Evolutionary conservation across 768 basidiomycete genomes (phyloP).

Genomic region (Lactarius deliciosus): DNA sequence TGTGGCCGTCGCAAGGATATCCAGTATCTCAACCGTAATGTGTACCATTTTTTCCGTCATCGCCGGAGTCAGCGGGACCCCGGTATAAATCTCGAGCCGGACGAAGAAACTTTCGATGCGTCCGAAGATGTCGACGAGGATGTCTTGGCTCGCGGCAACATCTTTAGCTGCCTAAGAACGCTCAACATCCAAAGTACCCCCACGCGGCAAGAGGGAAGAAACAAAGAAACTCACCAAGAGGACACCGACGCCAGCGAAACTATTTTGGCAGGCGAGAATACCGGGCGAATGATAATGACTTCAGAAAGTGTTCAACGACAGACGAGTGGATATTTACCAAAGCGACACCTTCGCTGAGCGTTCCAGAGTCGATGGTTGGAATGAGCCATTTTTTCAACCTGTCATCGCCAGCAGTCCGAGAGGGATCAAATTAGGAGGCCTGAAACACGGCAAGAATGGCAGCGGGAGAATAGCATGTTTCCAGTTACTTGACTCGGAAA

Average conservation of each 20-base stretch:
- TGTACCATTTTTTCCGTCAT: background rate
- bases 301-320: background rate
- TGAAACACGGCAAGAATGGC: background rate
- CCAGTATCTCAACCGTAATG: no score
- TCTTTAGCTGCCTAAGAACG: background rate
- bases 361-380: background rate
- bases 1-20: background rate
- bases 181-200: background rate
- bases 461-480: background rate
- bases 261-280: background rate
- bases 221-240: background rate
- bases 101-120: background rate
- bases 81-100: background rate
- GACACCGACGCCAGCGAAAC: background rate
- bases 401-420: background rate
- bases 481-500: background rate
- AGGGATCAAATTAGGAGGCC: background rate
- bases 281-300: background rate
- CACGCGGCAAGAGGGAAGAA: background rate
- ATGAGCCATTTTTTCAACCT: conserved; percentile 1
- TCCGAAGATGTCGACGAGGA: background rate
- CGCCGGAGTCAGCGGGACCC: background rate
- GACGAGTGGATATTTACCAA: background rate
- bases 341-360: background rate
- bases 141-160: background rate